Evolutionary conservation across 2,329 filamentous ascomycete species (phyloP).

Genomic region (Xylaria digitata): DNA sequence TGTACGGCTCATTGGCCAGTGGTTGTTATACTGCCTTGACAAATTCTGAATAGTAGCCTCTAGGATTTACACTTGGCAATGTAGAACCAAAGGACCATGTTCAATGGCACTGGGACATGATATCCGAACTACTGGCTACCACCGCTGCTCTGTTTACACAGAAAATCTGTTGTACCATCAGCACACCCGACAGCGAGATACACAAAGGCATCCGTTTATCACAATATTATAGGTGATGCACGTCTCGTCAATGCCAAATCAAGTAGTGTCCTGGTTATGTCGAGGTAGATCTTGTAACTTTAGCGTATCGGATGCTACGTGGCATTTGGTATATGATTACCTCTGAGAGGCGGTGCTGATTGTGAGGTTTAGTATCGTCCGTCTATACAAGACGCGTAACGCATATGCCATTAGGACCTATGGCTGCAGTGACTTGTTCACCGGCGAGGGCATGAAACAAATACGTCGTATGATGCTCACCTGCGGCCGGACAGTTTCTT

Average conservation of each 20-base stretch:
- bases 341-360: neutral
- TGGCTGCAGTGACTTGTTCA: neutral
- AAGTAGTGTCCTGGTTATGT: conserved; percentile 1
- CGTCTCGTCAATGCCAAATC: neutral
- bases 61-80: neutral
- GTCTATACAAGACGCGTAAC: neutral
- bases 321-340: conserved; percentile 3
- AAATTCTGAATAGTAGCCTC: neutral
- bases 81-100: conserved; percentile 4
- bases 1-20: conserved; percentile 13
- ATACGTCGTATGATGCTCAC: neutral
- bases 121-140: neutral
- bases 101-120: neutral
- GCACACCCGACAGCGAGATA: neutral
- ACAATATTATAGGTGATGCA: too few relatives aligned
- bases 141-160: neutral
- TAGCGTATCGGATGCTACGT: conserved; percentile 5
- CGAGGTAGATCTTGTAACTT: conserved; percentile 25
- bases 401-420: neutral
- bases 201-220: too few relatives aligned
- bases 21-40: neutral
- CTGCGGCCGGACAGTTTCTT: neutral
- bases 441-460: neutral
- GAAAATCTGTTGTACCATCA: neutral
- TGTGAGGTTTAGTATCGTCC: neutral